These are phyloP conservation scores for Trifolium fragiferum DNA, from an alignment of 306 rosid genomes.

Conservation along the genomic window DNA sequence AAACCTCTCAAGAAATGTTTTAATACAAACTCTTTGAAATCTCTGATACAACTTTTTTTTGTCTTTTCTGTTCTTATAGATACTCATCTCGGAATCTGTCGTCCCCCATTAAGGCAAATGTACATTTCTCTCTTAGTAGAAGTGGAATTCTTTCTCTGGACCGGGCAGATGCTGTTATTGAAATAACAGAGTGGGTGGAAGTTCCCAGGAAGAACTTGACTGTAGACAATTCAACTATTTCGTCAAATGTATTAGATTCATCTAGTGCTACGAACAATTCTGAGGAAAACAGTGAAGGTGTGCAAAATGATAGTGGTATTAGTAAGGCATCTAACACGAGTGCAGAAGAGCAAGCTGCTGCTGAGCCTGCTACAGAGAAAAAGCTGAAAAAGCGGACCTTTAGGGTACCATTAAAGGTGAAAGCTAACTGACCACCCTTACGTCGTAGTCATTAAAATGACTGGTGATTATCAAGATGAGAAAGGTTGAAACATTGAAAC, in stretches of 20 bases:
- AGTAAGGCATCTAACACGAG: slow-evolving; percentile 51
- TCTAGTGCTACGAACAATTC: slow-evolving; percentile 63
- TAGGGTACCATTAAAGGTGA: slow-evolving; percentile 88
- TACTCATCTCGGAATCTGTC: slow-evolving; percentile 88
- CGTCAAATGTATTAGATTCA: slow-evolving; percentile 62
- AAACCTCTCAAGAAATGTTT: slow-evolving; percentile 23
- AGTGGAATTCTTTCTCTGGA: slow-evolving; percentile 94
- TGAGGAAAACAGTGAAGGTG: slow-evolving; percentile 61
- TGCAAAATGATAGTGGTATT: slow-evolving; percentile 55
- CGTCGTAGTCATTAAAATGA: slow-evolving; percentile 9
- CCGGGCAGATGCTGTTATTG: slow-evolving; percentile 92
- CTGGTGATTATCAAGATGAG: slow-evolving; percentile 8
- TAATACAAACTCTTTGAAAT: slow-evolving; percentile 25
- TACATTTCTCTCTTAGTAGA: slow-evolving; percentile 91
- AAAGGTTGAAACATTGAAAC: slow-evolving; percentile 11
- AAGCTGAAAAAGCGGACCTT: slow-evolving; percentile 88
- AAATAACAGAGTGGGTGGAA: slow-evolving; percentile 95
- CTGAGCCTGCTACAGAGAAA: slow-evolving; percentile 64
- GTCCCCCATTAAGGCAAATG: slow-evolving; percentile 82
- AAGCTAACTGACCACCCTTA: slow-evolving; percentile 9
- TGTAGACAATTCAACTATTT: slow-evolving; percentile 76
- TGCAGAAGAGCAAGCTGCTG: slow-evolving; percentile 58
- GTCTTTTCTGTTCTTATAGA: slow-evolving; percentile 50
- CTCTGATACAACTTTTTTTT: slow-evolving; percentile 38
- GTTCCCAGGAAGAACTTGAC: slow-evolving; percentile 77